Evolutionary conservation across 2,329 filamentous ascomycete species (phyloP), one percentile per base, ranked within the genome.

Genomic region (Xylariaceae sp.): DNA sequence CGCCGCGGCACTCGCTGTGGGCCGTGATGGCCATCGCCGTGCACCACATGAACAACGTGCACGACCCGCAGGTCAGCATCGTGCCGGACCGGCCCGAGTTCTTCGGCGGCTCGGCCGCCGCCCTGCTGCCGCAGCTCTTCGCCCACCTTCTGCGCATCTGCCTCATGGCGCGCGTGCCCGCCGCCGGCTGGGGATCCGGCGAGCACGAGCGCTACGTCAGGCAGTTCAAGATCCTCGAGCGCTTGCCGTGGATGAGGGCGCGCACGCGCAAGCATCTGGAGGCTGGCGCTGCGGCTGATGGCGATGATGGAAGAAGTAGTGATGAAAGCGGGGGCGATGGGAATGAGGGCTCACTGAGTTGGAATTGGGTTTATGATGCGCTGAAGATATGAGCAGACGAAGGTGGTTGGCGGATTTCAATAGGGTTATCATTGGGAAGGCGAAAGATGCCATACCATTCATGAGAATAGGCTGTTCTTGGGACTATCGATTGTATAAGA

Each of bases 31-130:
- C 42, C 20, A 54, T 49, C 10, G 62, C 50, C 2, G 29, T 65
- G 29, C 50, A 55, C 40, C 62, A 66, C 57, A 65, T 65, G 60
- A 61, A 65, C 54, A 40, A 43, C 47, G 51, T 45, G 47, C 40
- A 50, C n/a, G 59, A 60, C 19, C 41, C 42, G 44, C 54, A 61
- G 19, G 57, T 55, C 5, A 47, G 46, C 44, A 56, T 59, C 60
- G 57, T 61, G 56, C 63, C 58, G 1, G 64, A 65, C 52, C 18
- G 29, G 9, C 51, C 65, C 12, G 63, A 65, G 44, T 16, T 59
- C n/a, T 65, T 67, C 44, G 60, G 58, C 19, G 61, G 54, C 7
- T 40, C 9, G 44, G 21, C 1, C 26, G 20, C 20, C 32, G 19
- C 4, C 7, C 52, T 63, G 40, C 55, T 66, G 40, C 64, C 63